phyloP scores from a whole-genome alignment of 371 early-diverging fungal genomes.

The Quaeritorhiza haematococci region DNA sequence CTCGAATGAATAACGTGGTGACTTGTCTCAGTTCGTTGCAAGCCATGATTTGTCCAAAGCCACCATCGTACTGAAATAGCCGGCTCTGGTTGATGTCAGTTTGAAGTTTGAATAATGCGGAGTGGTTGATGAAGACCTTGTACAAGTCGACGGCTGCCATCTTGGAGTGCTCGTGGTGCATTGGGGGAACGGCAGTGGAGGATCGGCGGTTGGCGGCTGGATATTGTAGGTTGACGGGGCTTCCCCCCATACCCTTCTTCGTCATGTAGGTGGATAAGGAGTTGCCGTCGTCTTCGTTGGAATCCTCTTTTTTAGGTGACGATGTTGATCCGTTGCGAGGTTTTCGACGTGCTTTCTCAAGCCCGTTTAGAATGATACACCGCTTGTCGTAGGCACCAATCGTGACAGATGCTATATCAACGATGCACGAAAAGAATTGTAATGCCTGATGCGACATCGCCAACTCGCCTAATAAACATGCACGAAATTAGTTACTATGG shows the following conservation, averaged over 20 bases:
- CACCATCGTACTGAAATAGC: constrained; percentile 32
- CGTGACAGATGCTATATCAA: constrained; percentile 33
- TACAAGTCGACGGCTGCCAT: constrained; percentile 22
- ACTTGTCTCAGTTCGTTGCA: constrained; percentile 45
- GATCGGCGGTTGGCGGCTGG: background rate
- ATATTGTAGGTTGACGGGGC: too few relatives aligned
- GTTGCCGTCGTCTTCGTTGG: background rate
- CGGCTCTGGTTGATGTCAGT: constrained; percentile 41
- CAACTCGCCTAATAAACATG: constrained; percentile 30
- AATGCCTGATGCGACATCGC: constrained; percentile 45
- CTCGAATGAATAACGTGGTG: constrained; percentile 47
- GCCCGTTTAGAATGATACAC: constrained; percentile 38
- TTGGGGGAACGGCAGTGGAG: constrained; percentile 8
- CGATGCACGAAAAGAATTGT: constrained; percentile 25
- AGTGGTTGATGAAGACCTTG: constrained; percentile 37
- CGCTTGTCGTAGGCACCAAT: constrained; percentile 41
- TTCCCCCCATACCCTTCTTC: background rate
- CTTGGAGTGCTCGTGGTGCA: background rate
- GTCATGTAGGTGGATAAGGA: background rate
- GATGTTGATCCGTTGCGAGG: background rate
- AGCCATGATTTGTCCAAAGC: constrained; percentile 31
- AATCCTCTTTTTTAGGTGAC: background rate
- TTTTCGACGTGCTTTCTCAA: constrained; percentile 35
- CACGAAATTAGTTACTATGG: background rate
- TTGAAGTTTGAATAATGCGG: constrained; percentile 47